Conservation (phyloP, 139 green algal species). For the Auxenochlorella protothecoides region DNA sequence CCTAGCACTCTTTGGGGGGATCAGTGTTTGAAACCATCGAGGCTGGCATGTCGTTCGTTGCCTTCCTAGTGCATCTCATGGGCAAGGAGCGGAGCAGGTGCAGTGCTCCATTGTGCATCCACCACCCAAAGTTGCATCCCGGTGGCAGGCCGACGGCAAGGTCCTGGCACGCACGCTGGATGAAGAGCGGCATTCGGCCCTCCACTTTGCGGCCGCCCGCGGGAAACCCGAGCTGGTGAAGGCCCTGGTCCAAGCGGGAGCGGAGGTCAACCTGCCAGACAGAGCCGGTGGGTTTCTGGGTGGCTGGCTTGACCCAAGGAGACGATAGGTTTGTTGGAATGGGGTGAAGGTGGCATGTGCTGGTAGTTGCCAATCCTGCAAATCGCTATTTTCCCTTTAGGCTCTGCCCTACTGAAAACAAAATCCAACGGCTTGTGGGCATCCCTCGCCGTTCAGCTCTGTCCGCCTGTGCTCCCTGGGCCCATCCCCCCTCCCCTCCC, state of each 20-base stretch:
- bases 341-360: neutral
- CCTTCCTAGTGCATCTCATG: no score
- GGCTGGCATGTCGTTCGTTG: no score
- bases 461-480: no score
- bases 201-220: constrained; percentile 72
- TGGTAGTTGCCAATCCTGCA: neutral
- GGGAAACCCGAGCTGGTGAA: constrained; percentile 44
- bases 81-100: no score
- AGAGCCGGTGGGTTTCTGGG: constrained; percentile 42
- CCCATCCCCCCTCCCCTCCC: no score
- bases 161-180: constrained; percentile 56
- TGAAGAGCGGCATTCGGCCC: constrained; percentile 61
- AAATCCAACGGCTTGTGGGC: neutral
- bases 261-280: constrained; percentile 66
- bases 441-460: no score
- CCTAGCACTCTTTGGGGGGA: no score
- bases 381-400: neutral
- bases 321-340: neutral
- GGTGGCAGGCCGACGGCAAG: constrained; percentile 1
- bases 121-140: no score
- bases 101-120: no score
- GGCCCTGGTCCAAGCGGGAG: constrained; percentile 52
- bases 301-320: neutral
- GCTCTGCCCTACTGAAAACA: neutral
- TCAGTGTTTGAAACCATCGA: no score